phyloP scores from a whole-genome alignment of 108 stramenopile species.

The Nannochloropsis gaditana region DNA sequence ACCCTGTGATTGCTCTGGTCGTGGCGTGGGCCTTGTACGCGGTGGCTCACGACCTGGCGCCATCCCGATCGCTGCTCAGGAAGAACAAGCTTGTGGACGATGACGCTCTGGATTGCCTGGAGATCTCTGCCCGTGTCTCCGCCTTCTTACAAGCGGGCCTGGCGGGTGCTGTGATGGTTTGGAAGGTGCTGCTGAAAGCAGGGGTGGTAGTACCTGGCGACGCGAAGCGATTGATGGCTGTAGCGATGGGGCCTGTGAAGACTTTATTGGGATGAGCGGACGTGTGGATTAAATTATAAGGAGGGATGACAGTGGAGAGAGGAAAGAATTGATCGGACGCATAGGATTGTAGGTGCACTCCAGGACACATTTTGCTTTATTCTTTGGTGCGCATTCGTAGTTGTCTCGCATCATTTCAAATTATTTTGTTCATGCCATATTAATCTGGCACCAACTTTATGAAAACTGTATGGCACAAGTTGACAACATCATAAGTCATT shows the following conservation, averaged over 20 bases:
- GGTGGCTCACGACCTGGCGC: constrained; percentile 25
- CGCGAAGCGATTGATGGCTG: not conserved
- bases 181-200: not conserved
- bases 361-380: too few relatives aligned
- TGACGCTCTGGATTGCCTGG: not conserved
- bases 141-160: not conserved
- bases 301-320: not conserved
- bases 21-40: constrained; percentile 45
- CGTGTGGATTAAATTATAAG: not conserved
- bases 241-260: not conserved
- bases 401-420: too few relatives aligned
- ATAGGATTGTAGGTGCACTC: too few relatives aligned
- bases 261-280: not conserved
- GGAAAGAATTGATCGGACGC: not conserved
- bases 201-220: not conserved
- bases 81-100: not conserved
- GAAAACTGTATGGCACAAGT: too few relatives aligned
- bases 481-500: too few relatives aligned
- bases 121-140: not conserved
- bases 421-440: too few relatives aligned
- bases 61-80: not conserved
- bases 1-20: constrained; percentile 23
- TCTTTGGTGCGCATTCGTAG: too few relatives aligned
- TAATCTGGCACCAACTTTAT: too few relatives aligned
- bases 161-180: not conserved